These are phyloP conservation scores for Lecanicillium sp. DNA, from an alignment of 2,329 filamentous ascomycete species.

Conservation along the genomic window DNA sequence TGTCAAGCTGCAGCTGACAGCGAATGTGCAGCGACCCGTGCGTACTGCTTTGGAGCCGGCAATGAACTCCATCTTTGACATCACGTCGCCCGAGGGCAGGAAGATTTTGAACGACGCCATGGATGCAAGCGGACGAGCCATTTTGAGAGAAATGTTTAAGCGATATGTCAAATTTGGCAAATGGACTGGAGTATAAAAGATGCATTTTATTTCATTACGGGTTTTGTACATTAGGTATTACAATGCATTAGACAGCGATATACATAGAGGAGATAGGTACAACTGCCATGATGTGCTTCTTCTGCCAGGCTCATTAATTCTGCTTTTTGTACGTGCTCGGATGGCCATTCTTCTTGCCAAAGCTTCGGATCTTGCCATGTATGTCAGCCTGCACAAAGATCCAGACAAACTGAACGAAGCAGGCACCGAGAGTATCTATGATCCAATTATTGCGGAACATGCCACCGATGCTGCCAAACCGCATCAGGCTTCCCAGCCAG, in stretches of 20 bases:
- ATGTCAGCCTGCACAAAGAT: conserved; percentile 50
- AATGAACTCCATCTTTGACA: conserved; percentile 50
- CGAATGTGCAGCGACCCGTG: conserved; percentile 39
- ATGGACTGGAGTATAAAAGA: conserved; percentile 50
- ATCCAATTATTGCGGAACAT: conserved; percentile 51
- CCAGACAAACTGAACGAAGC: conserved; percentile 47
- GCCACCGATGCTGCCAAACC: conserved; percentile 49
- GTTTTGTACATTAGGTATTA: conserved; percentile 7
- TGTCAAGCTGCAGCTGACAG: conserved; percentile 53
- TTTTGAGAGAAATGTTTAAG: conserved; percentile 51
- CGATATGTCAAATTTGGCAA: conserved; percentile 56
- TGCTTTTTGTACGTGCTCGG: conserved; percentile 38
- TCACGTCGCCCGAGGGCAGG: conserved; percentile 46
- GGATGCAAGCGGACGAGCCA: conserved; percentile 50
- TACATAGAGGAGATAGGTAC: conserved; percentile 8
- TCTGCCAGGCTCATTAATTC: conserved; percentile 3
- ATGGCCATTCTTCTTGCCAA: conserved; percentile 50
- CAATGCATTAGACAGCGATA: conserved; percentile 4
- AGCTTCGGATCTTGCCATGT: conserved; percentile 49
- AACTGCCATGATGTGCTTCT: neutral
- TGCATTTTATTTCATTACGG: conserved; percentile 2
- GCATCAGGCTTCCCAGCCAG: conserved; percentile 65
- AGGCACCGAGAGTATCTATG: conserved; percentile 49
- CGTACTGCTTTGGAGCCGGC: conserved; percentile 50
- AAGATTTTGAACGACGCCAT: conserved; percentile 52